phyloP scores from a whole-genome alignment of 805 yeast species.

The Scheffersomyces amazonensis region DNA sequence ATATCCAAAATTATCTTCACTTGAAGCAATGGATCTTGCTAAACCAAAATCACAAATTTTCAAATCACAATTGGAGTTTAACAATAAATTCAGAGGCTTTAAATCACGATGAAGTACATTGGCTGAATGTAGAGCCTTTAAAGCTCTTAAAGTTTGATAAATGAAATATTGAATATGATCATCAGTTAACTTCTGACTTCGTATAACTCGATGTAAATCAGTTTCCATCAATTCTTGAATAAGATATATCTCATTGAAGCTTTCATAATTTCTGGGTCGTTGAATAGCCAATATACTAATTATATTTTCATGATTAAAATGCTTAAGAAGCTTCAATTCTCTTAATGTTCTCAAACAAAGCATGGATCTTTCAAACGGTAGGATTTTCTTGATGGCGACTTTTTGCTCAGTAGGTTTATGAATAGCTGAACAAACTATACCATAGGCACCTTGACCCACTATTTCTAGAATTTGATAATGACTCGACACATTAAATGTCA shows the following conservation, averaged over 20 bases:
- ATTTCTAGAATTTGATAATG: slow-evolving; percentile 83
- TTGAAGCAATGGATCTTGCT: slow-evolving; percentile 65
- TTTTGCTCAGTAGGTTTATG: slow-evolving; percentile 82
- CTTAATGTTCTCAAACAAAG: slow-evolving; percentile 86
- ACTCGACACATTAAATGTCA: slow-evolving; percentile 79
- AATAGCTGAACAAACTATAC: slow-evolving; percentile 85
- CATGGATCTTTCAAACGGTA: slow-evolving; percentile 87
- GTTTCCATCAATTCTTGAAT: slow-evolving; percentile 89
- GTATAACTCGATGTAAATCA: slow-evolving; percentile 76
- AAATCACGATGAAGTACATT: slow-evolving; percentile 91
- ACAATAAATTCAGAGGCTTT: slow-evolving; percentile 82
- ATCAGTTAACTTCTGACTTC: slow-evolving; percentile 80
- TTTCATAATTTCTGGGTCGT: slow-evolving; percentile 70
- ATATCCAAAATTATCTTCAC: slow-evolving; percentile 67
- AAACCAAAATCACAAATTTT: slow-evolving; percentile 94
- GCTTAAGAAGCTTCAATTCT: slow-evolving; percentile 83
- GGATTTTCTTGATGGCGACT: slow-evolving; percentile 94
- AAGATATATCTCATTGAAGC: slow-evolving; percentile 82
- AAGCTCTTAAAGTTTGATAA: slow-evolving; percentile 86
- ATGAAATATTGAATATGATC: slow-evolving; percentile 93
- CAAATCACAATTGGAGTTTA: slow-evolving; percentile 90
- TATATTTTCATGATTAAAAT: slow-evolving; percentile 92
- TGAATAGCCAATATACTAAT: slow-evolving; percentile 87
- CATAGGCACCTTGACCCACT: slow-evolving; percentile 96
- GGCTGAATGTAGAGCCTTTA: slow-evolving; percentile 90